phyloP scores from a whole-genome alignment of 2,329 filamentous ascomycete species.

The Arthrobotrys sinensis region DNA sequence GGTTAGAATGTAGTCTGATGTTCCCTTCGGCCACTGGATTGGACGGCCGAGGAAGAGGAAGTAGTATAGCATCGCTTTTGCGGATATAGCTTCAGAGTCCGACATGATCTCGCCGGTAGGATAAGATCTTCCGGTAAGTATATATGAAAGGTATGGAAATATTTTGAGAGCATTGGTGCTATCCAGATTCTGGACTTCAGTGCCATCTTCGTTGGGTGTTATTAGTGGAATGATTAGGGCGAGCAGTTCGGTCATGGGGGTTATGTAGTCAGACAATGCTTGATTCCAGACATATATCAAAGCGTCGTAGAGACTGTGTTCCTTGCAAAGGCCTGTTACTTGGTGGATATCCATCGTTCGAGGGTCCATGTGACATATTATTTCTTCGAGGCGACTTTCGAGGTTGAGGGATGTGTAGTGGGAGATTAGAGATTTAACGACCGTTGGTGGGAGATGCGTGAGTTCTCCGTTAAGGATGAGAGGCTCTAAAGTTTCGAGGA shows the following conservation, averaged over 20 bases:
- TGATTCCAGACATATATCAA: slow-evolving; percentile 98
- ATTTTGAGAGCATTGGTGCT: slow-evolving; percentile 86
- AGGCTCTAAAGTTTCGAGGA: slow-evolving; percentile 89
- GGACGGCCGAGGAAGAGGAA: slow-evolving; percentile 91
- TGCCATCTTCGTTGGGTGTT: slow-evolving; percentile 72
- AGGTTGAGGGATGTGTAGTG: slow-evolving; percentile 84
- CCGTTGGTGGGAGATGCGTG: slow-evolving; percentile 81
- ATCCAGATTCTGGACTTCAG: slow-evolving; percentile 73
- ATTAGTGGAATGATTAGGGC: slow-evolving; percentile 75
- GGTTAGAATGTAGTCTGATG: slow-evolving; percentile 75
- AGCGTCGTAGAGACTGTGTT: slow-evolving; percentile 92
- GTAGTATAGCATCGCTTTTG: slow-evolving; percentile 91
- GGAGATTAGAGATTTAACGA: slow-evolving; percentile 87
- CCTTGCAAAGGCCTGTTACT: slow-evolving; percentile 89
- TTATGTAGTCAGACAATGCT: slow-evolving; percentile 88
- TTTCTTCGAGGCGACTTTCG: slow-evolving; percentile 86
- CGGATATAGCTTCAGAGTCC: slow-evolving; percentile 79
- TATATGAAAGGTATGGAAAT: slow-evolving; percentile 94
- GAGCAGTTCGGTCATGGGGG: slow-evolving; percentile 87
- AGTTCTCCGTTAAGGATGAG: slow-evolving; percentile 86
- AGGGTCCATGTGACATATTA: slow-evolving; percentile 93
- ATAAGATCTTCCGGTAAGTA: slow-evolving; percentile 90
- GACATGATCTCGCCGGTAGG: slow-evolving; percentile 84
- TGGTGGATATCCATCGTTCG: slow-evolving; percentile 94
- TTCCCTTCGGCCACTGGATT: slow-evolving; percentile 80